These are phyloP conservation scores for Brassica hybrid DNA, from an alignment of 441 rosid genomes.

Conservation along the genomic window DNA sequence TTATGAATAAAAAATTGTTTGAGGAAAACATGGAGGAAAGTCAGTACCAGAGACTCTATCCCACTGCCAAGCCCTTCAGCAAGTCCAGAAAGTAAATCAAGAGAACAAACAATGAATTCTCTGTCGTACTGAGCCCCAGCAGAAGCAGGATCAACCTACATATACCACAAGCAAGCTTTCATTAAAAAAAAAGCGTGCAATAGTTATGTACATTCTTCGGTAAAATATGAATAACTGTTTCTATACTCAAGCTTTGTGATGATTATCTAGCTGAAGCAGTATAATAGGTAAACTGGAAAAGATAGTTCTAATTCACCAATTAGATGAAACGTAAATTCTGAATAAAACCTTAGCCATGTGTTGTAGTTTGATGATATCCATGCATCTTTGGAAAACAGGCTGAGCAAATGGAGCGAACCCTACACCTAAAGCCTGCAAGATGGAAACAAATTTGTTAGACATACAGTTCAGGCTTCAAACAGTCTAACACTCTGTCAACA, in stretches of 20 bases:
- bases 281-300: conserved; percentile 23
- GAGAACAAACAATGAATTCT: conserved; percentile 91
- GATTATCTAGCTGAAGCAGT: conserved; percentile 4
- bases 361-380: conserved; percentile 77
- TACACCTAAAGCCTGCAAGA: conserved; percentile 84
- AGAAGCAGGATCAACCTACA: conserved; percentile 79
- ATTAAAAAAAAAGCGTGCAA: conserved; percentile 7
- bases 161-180: conserved; percentile 29
- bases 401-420: conserved; percentile 92
- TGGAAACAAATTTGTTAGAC: conserved; percentile 36
- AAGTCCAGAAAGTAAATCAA: conserved; percentile 98
- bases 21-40: conserved; percentile 15
- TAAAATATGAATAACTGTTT: conserved; percentile 18
- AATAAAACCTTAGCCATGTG: conserved; percentile 58
- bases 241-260: conserved; percentile 20
- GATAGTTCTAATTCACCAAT: conserved; percentile 1
- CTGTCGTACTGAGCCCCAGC: conserved; percentile 87
- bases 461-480: conserved; percentile 11
- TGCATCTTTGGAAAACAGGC: conserved; percentile 95
- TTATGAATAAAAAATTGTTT: not conserved
- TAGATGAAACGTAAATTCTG: conserved; percentile 15
- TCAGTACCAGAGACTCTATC: conserved; percentile 90
- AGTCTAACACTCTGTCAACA: conserved; percentile 5
- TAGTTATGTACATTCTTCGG: not conserved
- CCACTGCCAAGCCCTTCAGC: conserved; percentile 93